phyloP scores from a whole-genome alignment of 257 asterid species.

The Solanum habrochaites region DNA sequence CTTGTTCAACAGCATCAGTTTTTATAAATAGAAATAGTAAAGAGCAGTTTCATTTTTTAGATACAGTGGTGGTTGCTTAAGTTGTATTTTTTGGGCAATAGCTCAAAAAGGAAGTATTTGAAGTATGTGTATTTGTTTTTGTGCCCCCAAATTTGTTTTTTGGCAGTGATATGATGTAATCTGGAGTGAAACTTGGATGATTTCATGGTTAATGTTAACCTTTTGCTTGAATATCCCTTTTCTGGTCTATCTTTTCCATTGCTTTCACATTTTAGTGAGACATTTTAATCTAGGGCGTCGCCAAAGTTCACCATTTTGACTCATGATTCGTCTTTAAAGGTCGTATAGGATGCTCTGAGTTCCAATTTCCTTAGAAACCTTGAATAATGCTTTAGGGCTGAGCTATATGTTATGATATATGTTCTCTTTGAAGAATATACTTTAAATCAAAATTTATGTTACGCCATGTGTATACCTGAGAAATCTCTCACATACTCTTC shows the following conservation, averaged over 20 bases:
- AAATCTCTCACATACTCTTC: neutral
- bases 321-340: neutral
- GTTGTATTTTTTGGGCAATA: neutral
- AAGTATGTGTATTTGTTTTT: neutral
- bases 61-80: neutral
- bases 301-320: neutral
- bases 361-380: neutral
- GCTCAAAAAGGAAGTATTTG: neutral
- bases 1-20: neutral
- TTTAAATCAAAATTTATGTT: neutral
- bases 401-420: neutral
- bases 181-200: neutral
- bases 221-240: neutral
- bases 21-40: neutral
- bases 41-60: neutral
- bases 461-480: neutral
- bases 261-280: neutral
- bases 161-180: neutral
- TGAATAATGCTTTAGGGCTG: neutral
- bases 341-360: neutral
- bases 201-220: neutral
- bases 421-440: neutral
- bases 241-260: neutral
- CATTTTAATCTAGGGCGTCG: neutral
- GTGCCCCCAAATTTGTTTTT: neutral